Conservation (phyloP, 805 yeast genomes). For the Saccharomycopsis capsularis region DNA sequence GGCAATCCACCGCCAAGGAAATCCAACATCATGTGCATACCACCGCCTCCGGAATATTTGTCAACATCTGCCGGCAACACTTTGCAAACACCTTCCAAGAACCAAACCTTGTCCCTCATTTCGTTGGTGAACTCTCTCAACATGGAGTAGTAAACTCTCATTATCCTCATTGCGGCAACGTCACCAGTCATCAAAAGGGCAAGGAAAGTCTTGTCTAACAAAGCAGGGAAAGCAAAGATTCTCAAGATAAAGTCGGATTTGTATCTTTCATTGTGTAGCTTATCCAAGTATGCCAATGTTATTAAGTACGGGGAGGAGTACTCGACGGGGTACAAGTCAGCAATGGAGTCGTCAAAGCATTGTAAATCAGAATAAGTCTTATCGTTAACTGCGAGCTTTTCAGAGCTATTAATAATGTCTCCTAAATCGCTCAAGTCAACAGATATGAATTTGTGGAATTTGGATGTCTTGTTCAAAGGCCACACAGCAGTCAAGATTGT, state of each 20-base stretch:
- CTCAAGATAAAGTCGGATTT: constrained; percentile 81
- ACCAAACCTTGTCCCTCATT: constrained; percentile 89
- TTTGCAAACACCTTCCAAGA: constrained; percentile 81
- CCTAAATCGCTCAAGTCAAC: constrained; percentile 88
- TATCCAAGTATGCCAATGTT: constrained; percentile 81
- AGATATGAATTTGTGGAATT: constrained; percentile 65
- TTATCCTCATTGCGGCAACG: constrained; percentile 79
- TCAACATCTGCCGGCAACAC: constrained; percentile 91
- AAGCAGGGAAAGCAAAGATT: constrained; percentile 89
- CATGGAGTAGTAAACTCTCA: constrained; percentile 80
- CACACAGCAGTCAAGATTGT: constrained; percentile 94
- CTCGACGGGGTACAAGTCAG: constrained; percentile 81
- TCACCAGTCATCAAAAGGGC: constrained; percentile 80
- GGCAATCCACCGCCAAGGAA: constrained; percentile 66
- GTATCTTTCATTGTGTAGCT: constrained; percentile 71
- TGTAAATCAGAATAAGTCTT: constrained; percentile 45
- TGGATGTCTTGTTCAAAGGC: constrained; percentile 68
- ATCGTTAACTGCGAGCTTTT: constrained; percentile 22
- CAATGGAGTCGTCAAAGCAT: constrained; percentile 81
- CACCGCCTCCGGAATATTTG: constrained; percentile 84
- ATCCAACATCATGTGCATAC: constrained; percentile 88
- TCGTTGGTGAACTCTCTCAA: constrained; percentile 76
- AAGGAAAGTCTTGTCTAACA: constrained; percentile 73
- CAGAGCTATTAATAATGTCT: constrained; percentile 45
- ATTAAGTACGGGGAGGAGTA: constrained; percentile 77